These are phyloP conservation scores for Ogataea saltuana DNA, from an alignment of 805 yeast genomes.

Conservation along the genomic window DNA sequence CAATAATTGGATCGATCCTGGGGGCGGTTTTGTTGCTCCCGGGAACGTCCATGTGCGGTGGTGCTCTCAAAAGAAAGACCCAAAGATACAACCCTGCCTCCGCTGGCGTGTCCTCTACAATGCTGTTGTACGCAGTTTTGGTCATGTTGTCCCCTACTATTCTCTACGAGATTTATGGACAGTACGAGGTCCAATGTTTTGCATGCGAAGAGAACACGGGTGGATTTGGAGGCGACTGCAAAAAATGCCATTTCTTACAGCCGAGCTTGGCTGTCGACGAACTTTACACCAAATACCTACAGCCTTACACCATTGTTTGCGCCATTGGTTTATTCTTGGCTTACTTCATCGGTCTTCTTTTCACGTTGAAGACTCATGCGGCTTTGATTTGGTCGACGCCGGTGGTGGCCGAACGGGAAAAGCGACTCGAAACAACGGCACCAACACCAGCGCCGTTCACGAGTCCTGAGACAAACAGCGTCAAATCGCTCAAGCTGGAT, in stretches of 20 bases:
- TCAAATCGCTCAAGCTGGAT: constrained; percentile 29
- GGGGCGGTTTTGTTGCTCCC: constrained; percentile 93
- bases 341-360: constrained; percentile 85
- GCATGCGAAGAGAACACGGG: constrained; percentile 41
- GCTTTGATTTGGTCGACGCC: constrained; percentile 91
- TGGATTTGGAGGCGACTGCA: constrained; percentile 47
- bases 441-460: constrained; percentile 1
- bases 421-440: constrained; percentile 20
- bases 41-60: constrained; percentile 96
- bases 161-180: constrained; percentile 86
- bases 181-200: constrained; percentile 73
- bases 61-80: constrained; percentile 88
- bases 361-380: constrained; percentile 94
- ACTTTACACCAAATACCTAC: constrained; percentile 65
- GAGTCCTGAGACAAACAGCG: constrained; percentile 25
- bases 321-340: constrained; percentile 80
- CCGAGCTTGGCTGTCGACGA: constrained; percentile 71
- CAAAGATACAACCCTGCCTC: constrained; percentile 94
- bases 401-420: constrained; percentile 43
- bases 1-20: constrained; percentile 88
- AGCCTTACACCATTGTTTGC: constrained; percentile 81
- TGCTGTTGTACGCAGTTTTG: constrained; percentile 86
- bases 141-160: constrained; percentile 93
- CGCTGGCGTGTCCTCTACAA: constrained; percentile 96
- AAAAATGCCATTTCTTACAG: constrained; percentile 73